A percentile compares a stretch with the other conserved stretches of the same genome.
These are phyloP conservation scores for Phytophthora meadii DNA, from an alignment of 352 stramenopile species.

Conservation along the genomic window DNA sequence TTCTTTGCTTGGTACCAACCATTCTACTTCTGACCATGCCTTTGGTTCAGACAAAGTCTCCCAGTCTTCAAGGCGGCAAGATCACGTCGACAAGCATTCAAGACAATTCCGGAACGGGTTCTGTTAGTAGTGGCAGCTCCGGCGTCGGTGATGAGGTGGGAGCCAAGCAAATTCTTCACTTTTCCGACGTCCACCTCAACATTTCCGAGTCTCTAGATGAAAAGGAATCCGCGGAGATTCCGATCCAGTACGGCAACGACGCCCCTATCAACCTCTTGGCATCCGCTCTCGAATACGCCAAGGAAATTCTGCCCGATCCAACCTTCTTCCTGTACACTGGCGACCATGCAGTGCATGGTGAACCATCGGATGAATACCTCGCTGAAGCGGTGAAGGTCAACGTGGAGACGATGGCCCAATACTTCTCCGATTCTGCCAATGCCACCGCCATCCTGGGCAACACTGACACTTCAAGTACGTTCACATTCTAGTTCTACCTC, in stretches of 20 bases:
- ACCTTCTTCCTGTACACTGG: conserved; percentile 78
- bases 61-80: conserved; percentile 10
- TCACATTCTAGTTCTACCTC: no score
- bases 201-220: conserved; percentile 49
- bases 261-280: conserved; percentile 54
- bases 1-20: conserved; percentile 10
- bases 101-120: conserved; percentile 14
- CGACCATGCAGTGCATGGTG: conserved; percentile 63
- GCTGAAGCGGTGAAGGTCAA: conserved; percentile 60
- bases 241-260: conserved; percentile 52
- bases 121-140: conserved; percentile 22
- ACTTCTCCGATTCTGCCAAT: conserved; percentile 42
- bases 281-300: conserved; percentile 64
- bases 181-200: conserved; percentile 80
- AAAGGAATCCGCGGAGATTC: conserved; percentile 42
- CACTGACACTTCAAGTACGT: conserved; percentile 59
- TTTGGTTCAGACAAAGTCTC: conserved; percentile 10
- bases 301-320: conserved; percentile 53
- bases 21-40: conserved; percentile 9
- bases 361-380: conserved; percentile 57
- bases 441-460: conserved; percentile 73
- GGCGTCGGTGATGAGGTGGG: conserved; percentile 20
- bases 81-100: conserved; percentile 28
- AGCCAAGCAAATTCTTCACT: conserved; percentile 68
- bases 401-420: conserved; percentile 64